A percentile compares a stretch with the other conserved stretches of the same genome.
phyloP scores from a whole-genome alignment of 148 eudicot genomes.

The Rhododendron kiyosumense region DNA sequence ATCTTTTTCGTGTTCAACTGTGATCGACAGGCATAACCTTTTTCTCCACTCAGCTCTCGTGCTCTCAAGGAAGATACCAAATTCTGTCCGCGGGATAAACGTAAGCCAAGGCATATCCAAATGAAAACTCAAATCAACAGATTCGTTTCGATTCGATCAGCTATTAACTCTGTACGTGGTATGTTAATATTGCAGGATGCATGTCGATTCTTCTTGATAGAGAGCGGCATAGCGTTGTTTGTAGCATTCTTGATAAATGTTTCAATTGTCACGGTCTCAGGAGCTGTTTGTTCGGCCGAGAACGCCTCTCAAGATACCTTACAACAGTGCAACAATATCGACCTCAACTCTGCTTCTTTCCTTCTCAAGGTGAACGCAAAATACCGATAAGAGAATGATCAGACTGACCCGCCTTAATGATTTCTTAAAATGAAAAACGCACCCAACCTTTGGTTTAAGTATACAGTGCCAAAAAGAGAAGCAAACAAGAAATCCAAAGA shows the following conservation, averaged over 20 bases:
- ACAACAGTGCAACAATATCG: constrained; percentile 48
- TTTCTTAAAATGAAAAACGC: not conserved
- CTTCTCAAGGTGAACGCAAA: constrained; percentile 51
- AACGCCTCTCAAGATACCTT: constrained; percentile 24
- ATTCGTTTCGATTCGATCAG: not conserved
- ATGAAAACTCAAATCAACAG: not conserved
- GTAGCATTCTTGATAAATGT: constrained; percentile 80
- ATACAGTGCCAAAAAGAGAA: not conserved
- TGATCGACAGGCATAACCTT: constrained; percentile 56
- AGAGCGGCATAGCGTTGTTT: constrained; percentile 77
- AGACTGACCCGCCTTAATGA: not conserved
- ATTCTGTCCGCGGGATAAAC: constrained; percentile 35
- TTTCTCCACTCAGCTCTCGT: constrained; percentile 89
- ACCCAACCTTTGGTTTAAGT: not conserved
- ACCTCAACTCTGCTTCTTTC: constrained; percentile 75
- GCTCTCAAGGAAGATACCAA: constrained; percentile 56
- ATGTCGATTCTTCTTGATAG: constrained; percentile 71
- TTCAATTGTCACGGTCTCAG: constrained; percentile 67
- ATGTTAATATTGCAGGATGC: constrained; percentile 55
- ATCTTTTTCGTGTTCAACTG: not conserved
- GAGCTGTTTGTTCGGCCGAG: constrained; percentile 48
- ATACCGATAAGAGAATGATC: not conserved
- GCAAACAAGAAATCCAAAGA: not conserved
- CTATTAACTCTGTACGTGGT: not conserved
- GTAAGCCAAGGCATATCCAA: constrained; percentile 1